Conservation (phyloP, 2,329 filamentous ascomycete genomes). For the Cladosporium halotolerans region DNA sequence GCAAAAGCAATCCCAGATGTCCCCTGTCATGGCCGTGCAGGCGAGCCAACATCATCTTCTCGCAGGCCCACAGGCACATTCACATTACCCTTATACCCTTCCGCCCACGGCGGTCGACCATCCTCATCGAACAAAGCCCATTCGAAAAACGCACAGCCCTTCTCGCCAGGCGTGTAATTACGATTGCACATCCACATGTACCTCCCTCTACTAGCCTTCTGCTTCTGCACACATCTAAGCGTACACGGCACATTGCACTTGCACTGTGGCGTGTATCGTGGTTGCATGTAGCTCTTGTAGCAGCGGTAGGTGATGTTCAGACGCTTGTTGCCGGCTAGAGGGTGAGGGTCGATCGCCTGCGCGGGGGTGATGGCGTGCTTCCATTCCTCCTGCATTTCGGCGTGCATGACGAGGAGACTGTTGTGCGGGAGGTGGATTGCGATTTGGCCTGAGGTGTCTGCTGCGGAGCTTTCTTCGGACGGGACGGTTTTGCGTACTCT, state of each 20-base stretch:
- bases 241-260: conserved; percentile 63
- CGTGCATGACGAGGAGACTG: conserved; percentile 89
- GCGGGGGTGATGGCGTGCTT: conserved; percentile 81
- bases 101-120: conserved; percentile 65
- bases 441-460: conserved; percentile 75
- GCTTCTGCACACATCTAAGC: conserved; percentile 72
- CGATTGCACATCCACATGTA: conserved; percentile 96
- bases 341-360: conserved; percentile 74
- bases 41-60: neutral
- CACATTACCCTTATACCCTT: conserved; percentile 27
- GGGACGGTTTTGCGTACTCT: conserved; percentile 72
- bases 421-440: conserved; percentile 93
- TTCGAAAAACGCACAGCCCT: conserved; percentile 67
- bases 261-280: conserved; percentile 70
- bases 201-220: conserved; percentile 65
- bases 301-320: conserved; percentile 94
- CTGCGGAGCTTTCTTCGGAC: conserved; percentile 34
- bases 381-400: conserved; percentile 96
- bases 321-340: conserved; percentile 68
- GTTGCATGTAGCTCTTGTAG: conserved; percentile 72
- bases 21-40: too few relatives aligned
- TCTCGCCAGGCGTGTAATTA: conserved; percentile 60
- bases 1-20: too few relatives aligned
- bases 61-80: conserved; percentile 19
- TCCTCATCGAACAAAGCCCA: conserved; percentile 87